Conservation (phyloP, 2,329 filamentous ascomycete genomes). For the Microsporum canis region DNA sequence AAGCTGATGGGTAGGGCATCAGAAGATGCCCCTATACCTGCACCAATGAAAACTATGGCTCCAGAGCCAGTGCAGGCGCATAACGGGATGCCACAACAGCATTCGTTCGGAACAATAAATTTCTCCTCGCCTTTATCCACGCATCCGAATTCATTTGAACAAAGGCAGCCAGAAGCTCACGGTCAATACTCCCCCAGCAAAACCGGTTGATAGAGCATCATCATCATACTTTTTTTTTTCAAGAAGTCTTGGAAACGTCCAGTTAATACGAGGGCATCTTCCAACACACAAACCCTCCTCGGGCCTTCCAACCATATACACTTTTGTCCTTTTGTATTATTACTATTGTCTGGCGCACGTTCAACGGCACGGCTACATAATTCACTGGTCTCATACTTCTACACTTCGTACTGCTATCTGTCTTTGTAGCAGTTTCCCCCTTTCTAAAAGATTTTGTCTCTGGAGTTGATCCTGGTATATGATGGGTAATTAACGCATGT, state of each 20-base stretch:
- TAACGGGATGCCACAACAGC: not conserved
- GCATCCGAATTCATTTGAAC: not conserved
- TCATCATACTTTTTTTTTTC: not conserved
- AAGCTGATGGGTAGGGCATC: conserved; percentile 36
- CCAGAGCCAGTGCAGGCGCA: conserved; percentile 16
- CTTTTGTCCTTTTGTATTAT: not conserved
- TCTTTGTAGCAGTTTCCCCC: not conserved
- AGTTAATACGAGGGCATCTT: not conserved
- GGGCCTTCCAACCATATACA: not conserved
- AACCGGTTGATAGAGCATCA: not conserved
- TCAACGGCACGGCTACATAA: not conserved
- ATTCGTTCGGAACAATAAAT: not conserved
- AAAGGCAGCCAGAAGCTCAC: not conserved
- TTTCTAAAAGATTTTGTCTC: not conserved
- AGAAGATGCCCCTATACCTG: conserved; percentile 32
- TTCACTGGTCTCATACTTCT: not conserved
- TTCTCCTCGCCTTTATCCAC: not conserved
- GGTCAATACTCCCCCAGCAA: not conserved
- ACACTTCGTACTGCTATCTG: not conserved
- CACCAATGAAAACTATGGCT: conserved; percentile 35
- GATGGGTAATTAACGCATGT: not conserved
- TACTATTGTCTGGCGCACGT: not conserved
- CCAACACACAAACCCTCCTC: not conserved
- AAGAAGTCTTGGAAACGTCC: not conserved
- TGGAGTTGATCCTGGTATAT: not conserved